Conservation (phyloP, 306 rosid genomes). For the Castanopsis chinensis region DNA sequence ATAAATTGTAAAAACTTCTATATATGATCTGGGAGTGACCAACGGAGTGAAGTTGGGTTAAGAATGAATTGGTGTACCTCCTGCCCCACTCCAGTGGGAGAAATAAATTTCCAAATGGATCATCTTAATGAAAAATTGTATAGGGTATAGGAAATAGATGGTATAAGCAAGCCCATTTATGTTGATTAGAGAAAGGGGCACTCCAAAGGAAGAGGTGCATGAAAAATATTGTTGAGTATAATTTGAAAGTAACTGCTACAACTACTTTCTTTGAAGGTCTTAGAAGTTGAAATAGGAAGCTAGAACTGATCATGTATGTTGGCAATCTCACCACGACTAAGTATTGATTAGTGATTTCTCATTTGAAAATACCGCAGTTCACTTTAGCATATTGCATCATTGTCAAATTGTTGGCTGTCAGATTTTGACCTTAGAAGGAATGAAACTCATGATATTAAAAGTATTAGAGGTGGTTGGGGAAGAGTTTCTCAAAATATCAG, state of each 20-base stretch:
- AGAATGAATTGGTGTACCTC: neutral
- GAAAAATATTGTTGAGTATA: neutral
- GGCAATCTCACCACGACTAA: neutral
- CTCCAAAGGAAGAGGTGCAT: neutral
- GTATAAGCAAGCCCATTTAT: neutral
- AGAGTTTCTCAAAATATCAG: no score
- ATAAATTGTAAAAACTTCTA: no score
- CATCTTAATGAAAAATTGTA: no score
- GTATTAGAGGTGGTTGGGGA: no score
- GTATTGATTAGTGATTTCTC: neutral
- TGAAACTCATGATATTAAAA: no score
- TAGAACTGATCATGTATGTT: neutral
- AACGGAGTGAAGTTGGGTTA: neutral
- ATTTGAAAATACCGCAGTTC: neutral
- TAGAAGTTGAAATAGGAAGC: neutral
- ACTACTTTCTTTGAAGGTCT: neutral
- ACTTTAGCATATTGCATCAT: no score
- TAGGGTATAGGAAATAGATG: neutral
- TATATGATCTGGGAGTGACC: neutral
- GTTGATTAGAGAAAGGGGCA: neutral
- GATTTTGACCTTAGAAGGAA: no score
- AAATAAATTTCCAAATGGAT: no score
- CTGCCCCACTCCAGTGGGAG: neutral
- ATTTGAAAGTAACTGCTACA: neutral
- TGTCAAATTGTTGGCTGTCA: no score